phyloP scores from a whole-genome alignment of 345 rosid genomes.

The Noccaea bulbosa region DNA sequence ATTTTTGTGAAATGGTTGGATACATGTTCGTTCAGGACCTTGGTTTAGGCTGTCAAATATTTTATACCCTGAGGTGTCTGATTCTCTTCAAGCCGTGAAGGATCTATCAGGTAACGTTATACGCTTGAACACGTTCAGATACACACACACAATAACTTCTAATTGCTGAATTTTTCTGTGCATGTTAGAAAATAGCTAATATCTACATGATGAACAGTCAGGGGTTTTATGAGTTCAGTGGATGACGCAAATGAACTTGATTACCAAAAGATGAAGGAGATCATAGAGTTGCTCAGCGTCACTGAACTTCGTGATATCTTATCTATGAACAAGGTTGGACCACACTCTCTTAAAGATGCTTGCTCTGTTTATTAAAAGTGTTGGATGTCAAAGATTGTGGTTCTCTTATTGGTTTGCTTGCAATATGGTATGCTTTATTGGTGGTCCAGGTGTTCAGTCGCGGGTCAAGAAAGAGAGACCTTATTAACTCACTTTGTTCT shows the following conservation, averaged over 20 bases:
- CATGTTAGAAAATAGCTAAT: conserved; percentile 27
- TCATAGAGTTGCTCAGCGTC: conserved; percentile 59
- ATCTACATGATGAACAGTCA: conserved; percentile 50
- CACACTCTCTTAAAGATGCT: conserved; percentile 5
- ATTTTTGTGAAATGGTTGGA: background rate
- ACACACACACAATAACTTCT: conserved; percentile 9
- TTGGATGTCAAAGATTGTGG: conserved; percentile 5
- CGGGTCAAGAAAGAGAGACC: conserved; percentile 70
- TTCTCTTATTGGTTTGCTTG: conserved; percentile 19
- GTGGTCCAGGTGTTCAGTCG: conserved; percentile 52
- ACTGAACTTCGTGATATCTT: conserved; percentile 75
- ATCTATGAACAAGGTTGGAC: conserved; percentile 60
- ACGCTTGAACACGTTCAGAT: background rate
- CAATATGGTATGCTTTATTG: conserved; percentile 33
- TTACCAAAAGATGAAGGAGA: conserved; percentile 52
- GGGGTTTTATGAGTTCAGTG: conserved; percentile 54
- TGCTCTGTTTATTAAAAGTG: conserved; percentile 6
- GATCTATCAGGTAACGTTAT: conserved; percentile 60
- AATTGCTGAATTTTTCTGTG: conserved; percentile 5
- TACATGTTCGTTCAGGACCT: conserved; percentile 56
- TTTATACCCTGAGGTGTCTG: conserved; percentile 66
- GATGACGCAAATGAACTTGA: conserved; percentile 49
- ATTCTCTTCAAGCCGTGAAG: conserved; percentile 58
- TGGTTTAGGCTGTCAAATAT: conserved; percentile 83
- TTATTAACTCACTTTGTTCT: conserved; percentile 60